Percentiles rank a stretch among this genome's conserved stretches.
phyloP scores from a whole-genome alignment of 371 early-diverging fungal species.

The Chytridium lagenaria region DNA sequence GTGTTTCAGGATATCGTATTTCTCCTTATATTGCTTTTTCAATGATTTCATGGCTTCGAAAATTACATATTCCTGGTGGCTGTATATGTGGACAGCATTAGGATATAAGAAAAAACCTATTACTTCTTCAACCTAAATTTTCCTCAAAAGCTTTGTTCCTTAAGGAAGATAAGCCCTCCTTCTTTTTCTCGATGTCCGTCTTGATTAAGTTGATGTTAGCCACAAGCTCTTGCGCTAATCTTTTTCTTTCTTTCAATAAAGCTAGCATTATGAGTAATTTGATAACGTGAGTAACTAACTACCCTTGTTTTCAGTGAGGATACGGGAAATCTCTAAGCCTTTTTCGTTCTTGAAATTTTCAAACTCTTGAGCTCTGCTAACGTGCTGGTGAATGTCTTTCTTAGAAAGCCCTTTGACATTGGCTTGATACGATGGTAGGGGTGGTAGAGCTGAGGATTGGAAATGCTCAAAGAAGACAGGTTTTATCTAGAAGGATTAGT shows the following conservation, averaged over 20 bases:
- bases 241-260: conserved; percentile 53
- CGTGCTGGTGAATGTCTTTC: conserved; percentile 12
- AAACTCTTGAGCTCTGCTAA: conserved; percentile 58
- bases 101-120: no score
- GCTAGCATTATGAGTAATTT: conserved; percentile 37
- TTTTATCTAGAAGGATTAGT: no score
- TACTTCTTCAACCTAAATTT: neutral
- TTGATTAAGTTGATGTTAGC: conserved; percentile 50
- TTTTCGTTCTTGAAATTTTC: conserved; percentile 56
- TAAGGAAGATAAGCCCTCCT: conserved; percentile 37
- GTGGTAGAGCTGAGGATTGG: no score
- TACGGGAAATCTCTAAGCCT: conserved; percentile 55
- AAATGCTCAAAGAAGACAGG: no score
- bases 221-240: conserved; percentile 48
- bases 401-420: neutral
- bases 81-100: no score
- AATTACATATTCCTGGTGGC: conserved; percentile 52
- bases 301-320: conserved; percentile 62
- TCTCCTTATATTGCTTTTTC: conserved; percentile 47
- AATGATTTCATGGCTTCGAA: conserved; percentile 48
- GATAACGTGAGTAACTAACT: neutral
- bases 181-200: conserved; percentile 47
- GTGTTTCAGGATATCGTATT: conserved; percentile 41
- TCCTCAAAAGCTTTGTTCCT: neutral
- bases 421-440: no score